Evolutionary conservation across 1,284 basidiomycete species (phyloP).

Genomic region (Anthracocystis panici-leucophaei): DNA sequence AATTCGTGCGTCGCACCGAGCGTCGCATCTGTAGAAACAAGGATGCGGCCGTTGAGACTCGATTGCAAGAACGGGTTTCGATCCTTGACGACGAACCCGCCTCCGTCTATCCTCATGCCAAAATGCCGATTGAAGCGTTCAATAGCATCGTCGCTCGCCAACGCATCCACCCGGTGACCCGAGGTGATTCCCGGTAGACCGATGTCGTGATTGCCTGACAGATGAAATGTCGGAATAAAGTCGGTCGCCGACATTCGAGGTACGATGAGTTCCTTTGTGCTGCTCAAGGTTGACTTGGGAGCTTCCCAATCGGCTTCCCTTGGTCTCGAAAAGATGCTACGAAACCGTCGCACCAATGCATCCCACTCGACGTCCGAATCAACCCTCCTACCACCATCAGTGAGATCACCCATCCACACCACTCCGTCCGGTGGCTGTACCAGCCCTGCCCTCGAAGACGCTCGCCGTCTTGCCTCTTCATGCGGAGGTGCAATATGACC

Average conservation of each 20-base stretch:
- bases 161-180: constrained; percentile 13
- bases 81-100: constrained; percentile 35
- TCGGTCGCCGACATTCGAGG: constrained; percentile 22
- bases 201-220: constrained; percentile 63
- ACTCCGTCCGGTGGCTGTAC: constrained; percentile 45
- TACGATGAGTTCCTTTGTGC: constrained; percentile 27
- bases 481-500: constrained; percentile 20
- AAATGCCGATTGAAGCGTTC: constrained; percentile 37
- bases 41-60: constrained; percentile 53
- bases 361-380: constrained; percentile 24
- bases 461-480: constrained; percentile 4
- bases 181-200: constrained; percentile 39
- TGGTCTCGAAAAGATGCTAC: constrained; percentile 36
- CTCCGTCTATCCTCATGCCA: constrained; percentile 31
- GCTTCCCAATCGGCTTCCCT: constrained; percentile 38
- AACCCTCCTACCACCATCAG: constrained; percentile 48
- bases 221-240: constrained; percentile 44
- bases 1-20: constrained; percentile 57
- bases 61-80: constrained; percentile 13
- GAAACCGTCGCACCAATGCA: constrained; percentile 36
- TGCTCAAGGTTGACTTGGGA: constrained; percentile 18
- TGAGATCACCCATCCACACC: constrained; percentile 56
- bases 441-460: constrained; percentile 1
- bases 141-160: constrained; percentile 35
- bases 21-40: constrained; percentile 27